Percentiles rank a stretch among this genome's conserved stretches.
phyloP scores from a whole-genome alignment of 2,329 filamentous ascomycete genomes.

The Fusarium zealandicum region DNA sequence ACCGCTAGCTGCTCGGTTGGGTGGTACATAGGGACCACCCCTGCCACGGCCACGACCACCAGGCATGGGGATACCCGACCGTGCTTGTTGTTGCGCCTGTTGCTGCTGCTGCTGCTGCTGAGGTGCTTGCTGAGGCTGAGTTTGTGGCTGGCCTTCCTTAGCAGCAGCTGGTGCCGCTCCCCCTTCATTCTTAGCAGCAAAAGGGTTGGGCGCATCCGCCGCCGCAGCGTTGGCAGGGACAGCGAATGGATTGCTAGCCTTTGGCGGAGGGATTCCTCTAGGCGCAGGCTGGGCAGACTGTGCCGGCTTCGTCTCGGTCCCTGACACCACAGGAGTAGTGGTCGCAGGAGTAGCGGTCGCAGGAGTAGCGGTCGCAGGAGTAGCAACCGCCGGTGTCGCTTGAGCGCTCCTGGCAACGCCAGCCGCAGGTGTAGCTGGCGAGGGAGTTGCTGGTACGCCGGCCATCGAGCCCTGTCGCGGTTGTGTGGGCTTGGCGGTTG shows the following conservation, averaged over 20 bases:
- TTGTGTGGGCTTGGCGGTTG: constrained; percentile 36
- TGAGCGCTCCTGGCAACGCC: constrained; percentile 18
- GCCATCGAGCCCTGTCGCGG: constrained; percentile 33
- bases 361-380: constrained; percentile 29
- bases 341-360: constrained; percentile 25
- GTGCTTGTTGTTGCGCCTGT: constrained; percentile 32
- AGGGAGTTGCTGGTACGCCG: constrained; percentile 34
- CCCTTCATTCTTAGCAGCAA: constrained; percentile 36
- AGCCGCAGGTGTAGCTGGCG: constrained; percentile 32
- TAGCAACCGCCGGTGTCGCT: constrained; percentile 16
- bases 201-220: constrained; percentile 40
- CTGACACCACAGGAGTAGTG: constrained; percentile 8
- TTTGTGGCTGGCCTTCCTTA: constrained; percentile 20
- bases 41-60: constrained; percentile 52
- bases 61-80: constrained; percentile 52
- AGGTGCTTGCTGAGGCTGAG: constrained; percentile 21
- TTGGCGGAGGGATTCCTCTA: constrained; percentile 35
- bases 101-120: constrained; percentile 26
- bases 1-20: constrained; percentile 47
- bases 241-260: constrained; percentile 46
- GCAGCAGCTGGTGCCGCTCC: constrained; percentile 22
- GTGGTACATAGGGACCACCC: constrained; percentile 49
- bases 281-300: constrained; percentile 24
- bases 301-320: constrained; percentile 21
- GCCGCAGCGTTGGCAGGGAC: constrained; percentile 27